Evolutionary conservation across 2,329 filamentous ascomycete species (phyloP).

Genomic region (Ascochyta rabiei): DNA sequence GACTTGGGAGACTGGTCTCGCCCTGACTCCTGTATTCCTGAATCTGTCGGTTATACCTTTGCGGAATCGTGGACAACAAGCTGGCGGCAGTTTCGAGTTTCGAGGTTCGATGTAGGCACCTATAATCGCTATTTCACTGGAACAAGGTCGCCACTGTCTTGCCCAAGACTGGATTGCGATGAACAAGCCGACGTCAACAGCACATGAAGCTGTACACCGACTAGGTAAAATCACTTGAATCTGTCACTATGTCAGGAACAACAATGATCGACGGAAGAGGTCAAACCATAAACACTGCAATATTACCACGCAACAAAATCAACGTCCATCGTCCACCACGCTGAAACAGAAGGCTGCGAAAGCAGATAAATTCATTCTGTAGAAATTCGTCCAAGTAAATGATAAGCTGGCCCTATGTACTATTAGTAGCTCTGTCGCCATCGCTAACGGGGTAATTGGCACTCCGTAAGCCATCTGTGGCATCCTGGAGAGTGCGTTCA

Average conservation of each 20-base stretch:
- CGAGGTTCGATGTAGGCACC: too few species aligned
- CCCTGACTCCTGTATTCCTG: neutral
- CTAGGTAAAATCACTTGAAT: neutral
- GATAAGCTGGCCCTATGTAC: constrained; percentile 29
- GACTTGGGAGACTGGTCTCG: neutral
- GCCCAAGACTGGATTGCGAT: neutral
- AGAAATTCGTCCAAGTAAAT: constrained; percentile 1
- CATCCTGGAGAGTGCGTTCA: constrained; percentile 16
- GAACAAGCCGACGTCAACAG: neutral
- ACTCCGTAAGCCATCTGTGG: constrained; percentile 1
- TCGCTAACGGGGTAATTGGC: constrained; percentile 10
- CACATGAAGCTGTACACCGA: neutral
- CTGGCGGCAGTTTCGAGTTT: neutral
- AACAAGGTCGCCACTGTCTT: too few species aligned
- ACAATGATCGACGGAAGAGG: constrained; percentile 8
- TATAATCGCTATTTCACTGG: too few species aligned
- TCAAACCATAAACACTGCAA: constrained; percentile 18
- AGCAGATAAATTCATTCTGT: constrained; percentile 22
- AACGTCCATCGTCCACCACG: constrained; percentile 4
- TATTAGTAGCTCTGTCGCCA: constrained; percentile 31
- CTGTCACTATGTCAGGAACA: constrained; percentile 24
- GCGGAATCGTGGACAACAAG: neutral
- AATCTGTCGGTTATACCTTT: neutral
- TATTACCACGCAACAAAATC: neutral
- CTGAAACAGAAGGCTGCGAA: constrained; percentile 8